Evolutionary conservation across 768 basidiomycete genomes (phyloP).

Genomic region (Amanita subjunquillea): DNA sequence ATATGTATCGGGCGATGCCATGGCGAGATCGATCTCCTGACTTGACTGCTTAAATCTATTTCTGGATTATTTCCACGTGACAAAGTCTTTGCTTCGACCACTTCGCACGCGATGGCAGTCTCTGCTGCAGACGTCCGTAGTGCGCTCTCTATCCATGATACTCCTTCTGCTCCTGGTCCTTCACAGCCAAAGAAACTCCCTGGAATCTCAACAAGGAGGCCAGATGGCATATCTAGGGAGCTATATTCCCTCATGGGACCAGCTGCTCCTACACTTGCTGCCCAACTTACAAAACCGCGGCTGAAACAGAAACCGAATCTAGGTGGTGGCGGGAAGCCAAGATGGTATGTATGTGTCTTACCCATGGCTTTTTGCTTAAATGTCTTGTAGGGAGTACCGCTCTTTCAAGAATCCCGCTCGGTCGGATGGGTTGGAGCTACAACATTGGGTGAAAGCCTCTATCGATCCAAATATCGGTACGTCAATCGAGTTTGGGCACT

Average conservation of each 20-base stretch:
- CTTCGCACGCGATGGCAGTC: slow-evolving; percentile 37
- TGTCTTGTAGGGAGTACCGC: slow-evolving; percentile 59
- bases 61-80: background rate
- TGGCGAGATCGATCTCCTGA: slow-evolving; percentile 17
- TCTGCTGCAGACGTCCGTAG: slow-evolving; percentile 79
- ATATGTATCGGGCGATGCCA: slow-evolving; percentile 49
- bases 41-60: background rate
- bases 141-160: slow-evolving; percentile 57
- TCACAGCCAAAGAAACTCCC: slow-evolving; percentile 37
- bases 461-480: slow-evolving; percentile 46
- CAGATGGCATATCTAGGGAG: slow-evolving; percentile 88
- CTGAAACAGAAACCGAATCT: slow-evolving; percentile 82
- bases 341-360: slow-evolving; percentile 43
- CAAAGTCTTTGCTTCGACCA: background rate
- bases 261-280: slow-evolving; percentile 75
- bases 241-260: slow-evolving; percentile 94
- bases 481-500: slow-evolving; percentile 8
- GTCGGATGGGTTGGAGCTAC: slow-evolving; percentile 53
- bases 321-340: slow-evolving; percentile 48
- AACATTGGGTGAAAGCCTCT: slow-evolving; percentile 74
- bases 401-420: slow-evolving; percentile 67
- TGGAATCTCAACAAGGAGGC: slow-evolving; percentile 43
- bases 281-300: slow-evolving; percentile 70
- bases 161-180: slow-evolving; percentile 29
- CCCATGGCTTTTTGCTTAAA: background rate